These are phyloP conservation scores for Ascochyta rabiei DNA, from an alignment of 2,329 filamentous ascomycete species.

Conservation along the genomic window DNA sequence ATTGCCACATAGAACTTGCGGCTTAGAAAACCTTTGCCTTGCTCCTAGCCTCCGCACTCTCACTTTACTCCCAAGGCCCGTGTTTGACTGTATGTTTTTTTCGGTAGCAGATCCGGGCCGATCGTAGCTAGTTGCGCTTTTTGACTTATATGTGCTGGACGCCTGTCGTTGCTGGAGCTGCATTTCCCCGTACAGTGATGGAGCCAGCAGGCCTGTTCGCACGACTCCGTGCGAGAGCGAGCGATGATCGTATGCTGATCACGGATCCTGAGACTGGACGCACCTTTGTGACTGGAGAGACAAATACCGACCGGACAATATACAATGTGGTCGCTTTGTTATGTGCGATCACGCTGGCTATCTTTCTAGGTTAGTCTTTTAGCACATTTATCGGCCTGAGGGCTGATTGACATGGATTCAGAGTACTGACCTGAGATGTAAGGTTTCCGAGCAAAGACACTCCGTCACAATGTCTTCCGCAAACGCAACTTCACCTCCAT, in stretches of 20 bases:
- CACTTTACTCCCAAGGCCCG: not conserved
- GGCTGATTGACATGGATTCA: not conserved
- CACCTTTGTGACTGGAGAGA: conserved; percentile 16
- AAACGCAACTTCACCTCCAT: conserved; percentile 26
- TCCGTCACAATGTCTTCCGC: conserved; percentile 19
- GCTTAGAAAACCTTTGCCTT: not conserved
- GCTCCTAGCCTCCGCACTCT: not conserved
- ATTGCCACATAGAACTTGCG: conserved; percentile 1
- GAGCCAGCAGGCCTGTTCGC: not conserved
- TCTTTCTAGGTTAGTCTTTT: conserved; percentile 13
- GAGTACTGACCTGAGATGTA: not conserved
- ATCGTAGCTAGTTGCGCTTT: not conserved
- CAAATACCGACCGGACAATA: conserved; percentile 16
- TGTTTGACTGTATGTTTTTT: not conserved
- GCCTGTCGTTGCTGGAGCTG: conserved; percentile 1
- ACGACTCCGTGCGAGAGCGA: not conserved
- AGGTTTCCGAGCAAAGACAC: conserved; percentile 21
- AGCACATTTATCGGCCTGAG: not conserved
- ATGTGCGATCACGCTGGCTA: conserved; percentile 12
- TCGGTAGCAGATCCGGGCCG: not conserved
- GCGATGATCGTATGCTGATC: conserved; percentile 13
- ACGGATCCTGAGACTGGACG: conserved; percentile 19
- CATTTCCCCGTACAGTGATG: not conserved
- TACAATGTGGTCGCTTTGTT: conserved; percentile 19
- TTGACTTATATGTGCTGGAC: conserved; percentile 1